Conservation (phyloP, 202 grass and related monocot genomes). For the Sporobolus alterniflorus region DNA sequence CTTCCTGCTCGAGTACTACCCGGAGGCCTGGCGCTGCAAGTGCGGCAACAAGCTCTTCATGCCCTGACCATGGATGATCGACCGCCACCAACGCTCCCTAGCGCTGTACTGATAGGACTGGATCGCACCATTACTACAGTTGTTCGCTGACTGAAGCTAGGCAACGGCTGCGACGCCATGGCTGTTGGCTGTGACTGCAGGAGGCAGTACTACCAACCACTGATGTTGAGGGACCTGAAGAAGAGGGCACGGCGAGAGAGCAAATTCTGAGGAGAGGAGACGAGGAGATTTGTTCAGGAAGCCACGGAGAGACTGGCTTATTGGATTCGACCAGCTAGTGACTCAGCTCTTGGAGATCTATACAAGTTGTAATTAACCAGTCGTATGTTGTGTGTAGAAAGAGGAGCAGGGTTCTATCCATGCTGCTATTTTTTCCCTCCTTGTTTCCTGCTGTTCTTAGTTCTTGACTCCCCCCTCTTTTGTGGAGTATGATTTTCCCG, state of each 20-base stretch:
- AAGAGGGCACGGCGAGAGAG: not conserved
- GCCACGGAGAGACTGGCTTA: not conserved
- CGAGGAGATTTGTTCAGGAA: not conserved
- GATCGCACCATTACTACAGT: not conserved
- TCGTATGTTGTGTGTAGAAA: slow-evolving; percentile 6
- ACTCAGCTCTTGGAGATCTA: slow-evolving; percentile 29
- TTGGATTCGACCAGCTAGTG: not conserved
- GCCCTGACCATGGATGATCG: slow-evolving; percentile 49
- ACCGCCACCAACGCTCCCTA: rapidly evolving
- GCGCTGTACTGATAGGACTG: not conserved
- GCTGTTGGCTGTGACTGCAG: not conserved
- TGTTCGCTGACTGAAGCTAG: not conserved
- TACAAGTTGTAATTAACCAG: slow-evolving; percentile 35
- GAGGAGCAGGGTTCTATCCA: slow-evolving; percentile 7
- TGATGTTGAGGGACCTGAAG: not conserved
- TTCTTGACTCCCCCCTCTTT: not conserved
- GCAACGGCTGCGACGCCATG: not conserved
- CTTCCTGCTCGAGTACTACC: slow-evolving; percentile 86
- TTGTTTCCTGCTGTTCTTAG: not conserved
- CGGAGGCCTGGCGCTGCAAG: slow-evolving; percentile 92
- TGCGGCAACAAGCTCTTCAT: slow-evolving; percentile 92
- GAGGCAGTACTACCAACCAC: not conserved
- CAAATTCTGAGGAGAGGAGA: not conserved
- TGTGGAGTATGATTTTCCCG: not conserved
- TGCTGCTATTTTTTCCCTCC: not conserved